A percentile compares a stretch with the other conserved stretches of the same genome.
Evolutionary conservation across 352 stramenopile genomes (phyloP).

Genomic region (Peronospora destructor): DNA sequence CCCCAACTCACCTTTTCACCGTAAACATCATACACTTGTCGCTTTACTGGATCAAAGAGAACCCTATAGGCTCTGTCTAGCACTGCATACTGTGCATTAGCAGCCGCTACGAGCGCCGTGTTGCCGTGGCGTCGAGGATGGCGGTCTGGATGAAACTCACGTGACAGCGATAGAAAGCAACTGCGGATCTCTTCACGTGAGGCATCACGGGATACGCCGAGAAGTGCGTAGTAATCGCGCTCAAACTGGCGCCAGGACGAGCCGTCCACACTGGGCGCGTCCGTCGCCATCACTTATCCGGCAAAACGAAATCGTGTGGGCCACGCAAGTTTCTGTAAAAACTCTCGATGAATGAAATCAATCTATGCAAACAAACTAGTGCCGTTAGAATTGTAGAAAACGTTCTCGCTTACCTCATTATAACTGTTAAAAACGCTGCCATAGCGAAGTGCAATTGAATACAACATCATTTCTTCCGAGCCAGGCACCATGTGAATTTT

Average conservation of each 20-base stretch:
- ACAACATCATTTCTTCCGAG: too few relatives aligned
- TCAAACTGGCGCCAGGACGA: constrained; percentile 50
- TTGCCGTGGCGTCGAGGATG: constrained; percentile 32
- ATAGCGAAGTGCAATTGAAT: too few relatives aligned
- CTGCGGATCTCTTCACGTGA: constrained; percentile 56
- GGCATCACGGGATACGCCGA: constrained; percentile 57
- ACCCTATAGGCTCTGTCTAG: constrained; percentile 81
- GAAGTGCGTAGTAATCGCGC: constrained; percentile 79
- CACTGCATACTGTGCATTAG: constrained; percentile 72
- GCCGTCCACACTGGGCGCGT: constrained; percentile 10
- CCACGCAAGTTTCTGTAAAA: too few relatives aligned
- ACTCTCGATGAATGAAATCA: too few relatives aligned
- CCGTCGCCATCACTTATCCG: neutral
- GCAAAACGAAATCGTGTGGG: too few relatives aligned
- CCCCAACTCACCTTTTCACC: constrained; percentile 46
- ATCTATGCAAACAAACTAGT: too few relatives aligned
- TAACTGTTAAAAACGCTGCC: too few relatives aligned
- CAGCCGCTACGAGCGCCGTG: constrained; percentile 45
- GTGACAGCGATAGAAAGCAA: constrained; percentile 62
- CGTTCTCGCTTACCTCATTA: too few relatives aligned
- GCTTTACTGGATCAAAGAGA: constrained; percentile 56
- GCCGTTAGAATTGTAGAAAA: too few relatives aligned
- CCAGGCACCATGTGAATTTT: too few relatives aligned
- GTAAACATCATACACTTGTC: constrained; percentile 70
- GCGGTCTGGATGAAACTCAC: constrained; percentile 82